These are phyloP conservation scores for Lipomyces orientalis DNA, from an alignment of 805 yeast species.

Conservation along the genomic window DNA sequence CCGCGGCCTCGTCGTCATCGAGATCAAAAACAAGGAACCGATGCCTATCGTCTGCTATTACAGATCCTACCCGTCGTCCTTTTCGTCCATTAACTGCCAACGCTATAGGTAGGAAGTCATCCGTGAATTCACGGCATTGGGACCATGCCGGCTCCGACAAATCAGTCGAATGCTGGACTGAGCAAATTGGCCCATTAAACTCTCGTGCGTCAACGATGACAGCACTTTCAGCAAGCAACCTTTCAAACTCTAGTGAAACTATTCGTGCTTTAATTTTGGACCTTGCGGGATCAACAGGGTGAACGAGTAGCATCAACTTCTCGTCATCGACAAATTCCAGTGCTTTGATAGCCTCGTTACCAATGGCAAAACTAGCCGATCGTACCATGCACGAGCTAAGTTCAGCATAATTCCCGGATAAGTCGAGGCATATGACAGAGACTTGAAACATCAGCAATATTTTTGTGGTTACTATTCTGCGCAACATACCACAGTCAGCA, in stretches of 20 bases:
- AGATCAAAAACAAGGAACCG: slow-evolving; percentile 37
- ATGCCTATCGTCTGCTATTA: slow-evolving; percentile 34
- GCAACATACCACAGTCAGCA: background rate
- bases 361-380: background rate
- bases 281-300: background rate
- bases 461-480: background rate
- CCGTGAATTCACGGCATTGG: slow-evolving; percentile 16
- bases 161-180: background rate
- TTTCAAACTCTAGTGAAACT: background rate
- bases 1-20: slow-evolving; percentile 35
- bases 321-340: slow-evolving; percentile 29
- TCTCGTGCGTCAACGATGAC: background rate
- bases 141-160: slow-evolving; percentile 14
- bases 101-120: slow-evolving; percentile 26
- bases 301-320: slow-evolving; percentile 27
- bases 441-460: slow-evolving; percentile 10
- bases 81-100: slow-evolving; percentile 34
- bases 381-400: slow-evolving; percentile 8
- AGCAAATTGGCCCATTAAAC: background rate
- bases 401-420: slow-evolving; percentile 18
- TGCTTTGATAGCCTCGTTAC: background rate
- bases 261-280: background rate
- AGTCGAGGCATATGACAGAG: slow-evolving; percentile 9
- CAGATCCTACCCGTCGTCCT: slow-evolving; percentile 37
- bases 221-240: background rate